Conservation (phyloP, 257 asterid species). For the Plectranthus barbatus region DNA sequence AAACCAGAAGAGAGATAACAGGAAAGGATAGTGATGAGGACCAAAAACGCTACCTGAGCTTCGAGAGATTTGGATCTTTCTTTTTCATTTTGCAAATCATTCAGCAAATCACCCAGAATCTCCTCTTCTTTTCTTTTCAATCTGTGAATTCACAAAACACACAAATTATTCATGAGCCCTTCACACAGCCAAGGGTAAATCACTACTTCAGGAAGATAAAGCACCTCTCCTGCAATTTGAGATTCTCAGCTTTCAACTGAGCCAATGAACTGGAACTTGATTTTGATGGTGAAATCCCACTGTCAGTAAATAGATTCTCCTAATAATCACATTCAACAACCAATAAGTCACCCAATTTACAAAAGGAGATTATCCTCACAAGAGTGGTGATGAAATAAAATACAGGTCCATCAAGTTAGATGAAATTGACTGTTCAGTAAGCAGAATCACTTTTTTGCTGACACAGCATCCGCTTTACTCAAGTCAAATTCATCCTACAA, state of each 20-base stretch:
- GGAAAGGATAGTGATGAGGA: not conserved
- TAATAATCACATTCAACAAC: constrained; percentile 21
- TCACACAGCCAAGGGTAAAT: constrained; percentile 1
- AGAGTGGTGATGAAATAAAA: not conserved
- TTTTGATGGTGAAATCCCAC: constrained; percentile 26
- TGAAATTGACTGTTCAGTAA: no score
- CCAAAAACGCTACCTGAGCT: constrained; percentile 46
- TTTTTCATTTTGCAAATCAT: constrained; percentile 59
- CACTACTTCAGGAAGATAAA: constrained; percentile 5
- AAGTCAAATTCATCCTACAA: no score
- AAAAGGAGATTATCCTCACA: constrained; percentile 4
- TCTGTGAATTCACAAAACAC: constrained; percentile 32
- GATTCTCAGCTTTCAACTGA: constrained; percentile 67
- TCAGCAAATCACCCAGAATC: constrained; percentile 65
- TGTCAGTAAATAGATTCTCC: constrained; percentile 25
- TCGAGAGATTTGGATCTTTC: constrained; percentile 61
- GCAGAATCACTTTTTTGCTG: no score
- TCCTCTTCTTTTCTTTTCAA: constrained; percentile 58
- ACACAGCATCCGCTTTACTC: no score
- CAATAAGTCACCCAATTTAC: not conserved
- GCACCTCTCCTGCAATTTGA: constrained; percentile 56
- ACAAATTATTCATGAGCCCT: not conserved
- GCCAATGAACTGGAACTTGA: constrained; percentile 28
- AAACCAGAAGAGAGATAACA: not conserved
- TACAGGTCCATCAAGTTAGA: not conserved